phyloP scores from a whole-genome alignment of 371 early-diverging fungal species.

The Nematocida major region DNA sequence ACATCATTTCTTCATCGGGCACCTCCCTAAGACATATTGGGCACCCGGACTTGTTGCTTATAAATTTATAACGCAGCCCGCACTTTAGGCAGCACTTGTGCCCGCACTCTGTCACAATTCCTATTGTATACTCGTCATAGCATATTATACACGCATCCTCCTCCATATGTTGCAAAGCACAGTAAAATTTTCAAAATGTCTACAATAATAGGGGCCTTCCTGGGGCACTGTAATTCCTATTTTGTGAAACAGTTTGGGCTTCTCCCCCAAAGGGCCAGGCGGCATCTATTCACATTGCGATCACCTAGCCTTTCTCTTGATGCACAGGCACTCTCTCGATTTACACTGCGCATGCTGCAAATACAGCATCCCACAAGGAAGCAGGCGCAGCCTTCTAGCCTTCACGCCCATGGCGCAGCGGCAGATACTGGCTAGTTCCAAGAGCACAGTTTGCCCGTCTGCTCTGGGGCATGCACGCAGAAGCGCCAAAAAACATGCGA shows the following conservation, averaged over 20 bases:
- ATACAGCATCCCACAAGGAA: too few species aligned
- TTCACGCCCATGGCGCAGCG: too few species aligned
- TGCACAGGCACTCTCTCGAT: too few species aligned
- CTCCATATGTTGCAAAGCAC: not conserved
- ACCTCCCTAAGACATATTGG: slow-evolving; percentile 37
- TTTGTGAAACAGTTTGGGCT: not conserved
- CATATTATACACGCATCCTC: slow-evolving; percentile 39
- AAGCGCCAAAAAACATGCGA: too few species aligned
- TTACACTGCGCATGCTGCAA: too few species aligned
- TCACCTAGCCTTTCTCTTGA: too few species aligned
- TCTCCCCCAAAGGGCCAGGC: not conserved
- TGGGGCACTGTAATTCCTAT: not conserved
- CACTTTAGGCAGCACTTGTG: slow-evolving; percentile 40
- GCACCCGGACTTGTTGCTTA: slow-evolving; percentile 43
- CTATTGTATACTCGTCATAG: slow-evolving; percentile 10
- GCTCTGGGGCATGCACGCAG: too few species aligned
- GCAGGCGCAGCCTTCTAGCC: too few species aligned
- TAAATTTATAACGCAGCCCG: slow-evolving; percentile 46
- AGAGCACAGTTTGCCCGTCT: too few species aligned
- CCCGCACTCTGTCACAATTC: slow-evolving; percentile 23
- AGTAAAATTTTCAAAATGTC: not conserved
- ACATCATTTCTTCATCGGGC: slow-evolving; percentile 8
- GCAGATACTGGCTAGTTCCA: too few species aligned
- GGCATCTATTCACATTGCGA: too few species aligned
- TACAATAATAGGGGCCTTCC: not conserved